phyloP scores from a whole-genome alignment of 2,329 filamentous ascomycete genomes.

The Fusarium verrucosum region DNA sequence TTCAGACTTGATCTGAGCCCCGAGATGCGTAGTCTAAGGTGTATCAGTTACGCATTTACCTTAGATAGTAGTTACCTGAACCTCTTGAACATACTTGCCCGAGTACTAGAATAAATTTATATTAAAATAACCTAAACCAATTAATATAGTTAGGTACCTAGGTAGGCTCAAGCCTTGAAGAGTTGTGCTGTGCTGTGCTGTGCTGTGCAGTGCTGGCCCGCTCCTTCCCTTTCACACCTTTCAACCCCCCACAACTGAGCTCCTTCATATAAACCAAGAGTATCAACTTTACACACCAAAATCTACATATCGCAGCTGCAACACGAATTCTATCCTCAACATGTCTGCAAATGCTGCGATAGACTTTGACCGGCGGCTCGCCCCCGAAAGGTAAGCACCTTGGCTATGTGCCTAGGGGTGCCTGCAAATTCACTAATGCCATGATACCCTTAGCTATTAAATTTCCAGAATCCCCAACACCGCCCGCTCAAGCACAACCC shows the following conservation, averaged over 20 bases:
- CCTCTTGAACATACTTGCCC: too few species aligned
- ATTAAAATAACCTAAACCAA: too few species aligned
- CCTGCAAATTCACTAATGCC: background rate
- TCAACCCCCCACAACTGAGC: background rate
- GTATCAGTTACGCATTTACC: too few species aligned
- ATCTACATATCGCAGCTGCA: background rate
- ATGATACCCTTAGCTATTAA: background rate
- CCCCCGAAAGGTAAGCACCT: background rate
- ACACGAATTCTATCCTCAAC: too few species aligned
- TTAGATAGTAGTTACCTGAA: too few species aligned
- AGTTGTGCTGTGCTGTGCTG: background rate
- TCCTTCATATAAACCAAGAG: accelerated
- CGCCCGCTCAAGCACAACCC: accelerated
- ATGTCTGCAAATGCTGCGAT: background rate
- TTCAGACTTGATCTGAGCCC: too few species aligned
- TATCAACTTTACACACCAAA: background rate
- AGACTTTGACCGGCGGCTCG: background rate
- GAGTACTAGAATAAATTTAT: too few species aligned
- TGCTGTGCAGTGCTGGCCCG: background rate
- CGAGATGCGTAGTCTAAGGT: too few species aligned
- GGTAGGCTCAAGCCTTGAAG: too few species aligned
- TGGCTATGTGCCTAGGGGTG: too few species aligned
- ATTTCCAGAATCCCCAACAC: accelerated
- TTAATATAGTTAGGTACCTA: background rate
- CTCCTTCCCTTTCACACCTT: background rate